phyloP scores from a whole-genome alignment of 2,329 filamentous ascomycete species.

The Alternaria metachromatica region DNA sequence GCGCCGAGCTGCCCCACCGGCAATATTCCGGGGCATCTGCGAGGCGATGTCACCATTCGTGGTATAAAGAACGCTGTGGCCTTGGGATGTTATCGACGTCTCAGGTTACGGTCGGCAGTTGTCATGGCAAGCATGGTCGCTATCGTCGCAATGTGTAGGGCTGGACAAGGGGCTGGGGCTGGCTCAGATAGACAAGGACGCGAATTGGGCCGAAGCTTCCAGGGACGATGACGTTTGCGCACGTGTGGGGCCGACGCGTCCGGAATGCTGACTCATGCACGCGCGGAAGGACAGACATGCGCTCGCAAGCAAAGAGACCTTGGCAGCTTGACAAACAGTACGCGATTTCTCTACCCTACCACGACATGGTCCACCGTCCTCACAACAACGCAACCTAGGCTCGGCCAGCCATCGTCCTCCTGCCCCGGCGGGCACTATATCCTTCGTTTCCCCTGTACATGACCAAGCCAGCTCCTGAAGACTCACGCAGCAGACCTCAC shows the following conservation, averaged over 20 bases:
- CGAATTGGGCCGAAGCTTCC: not conserved
- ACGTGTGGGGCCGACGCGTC: not conserved
- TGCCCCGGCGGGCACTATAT: too few relatives aligned
- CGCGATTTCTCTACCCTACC: not conserved
- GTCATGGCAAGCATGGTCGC: not conserved
- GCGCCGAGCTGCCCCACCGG: conserved; percentile 10
- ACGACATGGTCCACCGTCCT: not conserved
- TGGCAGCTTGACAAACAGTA: not conserved
- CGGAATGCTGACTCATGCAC: not conserved
- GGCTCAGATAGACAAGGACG: not conserved
- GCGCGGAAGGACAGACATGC: not conserved
- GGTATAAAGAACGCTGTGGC: not conserved
- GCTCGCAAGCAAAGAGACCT: not conserved
- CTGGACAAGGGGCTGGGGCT: not conserved
- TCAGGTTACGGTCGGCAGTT: conserved; percentile 4
- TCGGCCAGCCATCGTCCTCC: not conserved
- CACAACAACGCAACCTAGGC: not conserved
- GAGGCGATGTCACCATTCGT: not conserved
- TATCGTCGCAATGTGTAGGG: not conserved
- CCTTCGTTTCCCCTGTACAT: not conserved
- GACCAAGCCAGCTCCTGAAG: not conserved
- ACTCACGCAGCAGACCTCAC: not conserved
- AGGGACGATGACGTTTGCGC: not conserved
- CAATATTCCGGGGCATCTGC: conserved; percentile 4
- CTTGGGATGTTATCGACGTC: conserved; percentile 3